These are phyloP conservation scores for Vinca minor DNA, from an alignment of 257 asterid species.

Conservation along the genomic window DNA sequence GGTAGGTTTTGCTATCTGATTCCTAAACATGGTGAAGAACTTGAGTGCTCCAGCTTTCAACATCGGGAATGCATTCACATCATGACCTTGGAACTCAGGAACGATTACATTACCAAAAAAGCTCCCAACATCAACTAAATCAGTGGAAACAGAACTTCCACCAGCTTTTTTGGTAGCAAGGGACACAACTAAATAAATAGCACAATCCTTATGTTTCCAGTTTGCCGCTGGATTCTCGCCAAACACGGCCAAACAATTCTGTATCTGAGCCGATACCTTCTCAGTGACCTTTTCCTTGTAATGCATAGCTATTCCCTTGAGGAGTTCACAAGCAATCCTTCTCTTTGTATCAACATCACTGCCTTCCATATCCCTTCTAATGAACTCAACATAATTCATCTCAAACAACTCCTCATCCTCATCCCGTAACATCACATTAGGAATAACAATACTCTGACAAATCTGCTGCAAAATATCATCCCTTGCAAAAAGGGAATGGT, in stretches of 20 bases:
- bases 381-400: conserved; percentile 81
- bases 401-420: conserved; percentile 97
- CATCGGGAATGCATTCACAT: conserved; percentile 72
- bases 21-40: conserved; percentile 84
- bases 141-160: conserved; percentile 70
- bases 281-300: conserved; percentile 71
- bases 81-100: conserved; percentile 72
- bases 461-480: conserved; percentile 74
- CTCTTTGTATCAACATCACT: conserved; percentile 94
- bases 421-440: conserved; percentile 91
- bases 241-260: conserved; percentile 58
- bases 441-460: conserved; percentile 74
- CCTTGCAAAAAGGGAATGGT: conserved; percentile 64
- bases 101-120: conserved; percentile 76
- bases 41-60: conserved; percentile 89
- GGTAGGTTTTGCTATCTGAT: conserved; percentile 57
- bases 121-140: conserved; percentile 75
- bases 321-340: conserved; percentile 95
- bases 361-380: conserved; percentile 95
- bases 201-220: conserved; percentile 97
- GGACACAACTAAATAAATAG: conserved; percentile 77
- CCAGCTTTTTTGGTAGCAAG: conserved; percentile 84
- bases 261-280: conserved; percentile 65
- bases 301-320: conserved; percentile 75
- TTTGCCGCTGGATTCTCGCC: conserved; percentile 57